phyloP scores from a whole-genome alignment of 805 yeast species.

The Monosporozyma unispora region DNA sequence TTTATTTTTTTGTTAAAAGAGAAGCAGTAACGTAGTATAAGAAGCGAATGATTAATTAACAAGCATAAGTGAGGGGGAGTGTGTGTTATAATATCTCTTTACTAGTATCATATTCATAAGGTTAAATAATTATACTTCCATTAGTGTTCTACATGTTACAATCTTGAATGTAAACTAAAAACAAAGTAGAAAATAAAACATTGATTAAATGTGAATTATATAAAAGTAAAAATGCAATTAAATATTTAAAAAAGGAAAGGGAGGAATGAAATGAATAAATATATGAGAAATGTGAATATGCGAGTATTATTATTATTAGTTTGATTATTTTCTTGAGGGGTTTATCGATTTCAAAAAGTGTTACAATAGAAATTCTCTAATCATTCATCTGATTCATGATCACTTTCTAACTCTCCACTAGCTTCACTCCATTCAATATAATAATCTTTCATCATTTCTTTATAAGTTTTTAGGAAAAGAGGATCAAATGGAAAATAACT shows the following conservation, averaged over 20 bases:
- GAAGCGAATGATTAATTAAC: too few relatives aligned
- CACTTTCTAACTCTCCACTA: slow-evolving; percentile 48
- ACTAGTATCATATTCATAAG: not conserved
- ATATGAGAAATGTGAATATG: not conserved
- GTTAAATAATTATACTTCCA: too few relatives aligned
- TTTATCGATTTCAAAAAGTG: not conserved
- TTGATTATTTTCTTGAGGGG: not conserved
- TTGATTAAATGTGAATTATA: not conserved
- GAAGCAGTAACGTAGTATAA: not conserved
- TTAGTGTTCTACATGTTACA: too few relatives aligned
- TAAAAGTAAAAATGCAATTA: not conserved
- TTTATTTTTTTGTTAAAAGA: not conserved
- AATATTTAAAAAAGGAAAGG: not conserved
- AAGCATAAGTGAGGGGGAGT: not conserved
- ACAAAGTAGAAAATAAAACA: not conserved
- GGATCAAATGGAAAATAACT: slow-evolving; percentile 98
- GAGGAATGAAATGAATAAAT: not conserved
- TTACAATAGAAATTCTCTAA: not conserved
- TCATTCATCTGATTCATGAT: slow-evolving; percentile 35
- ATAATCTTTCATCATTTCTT: slow-evolving; percentile 42
- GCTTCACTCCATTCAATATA: slow-evolving; percentile 82
- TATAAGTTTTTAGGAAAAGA: slow-evolving; percentile 55
- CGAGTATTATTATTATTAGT: not conserved
- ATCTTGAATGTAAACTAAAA: too few relatives aligned
- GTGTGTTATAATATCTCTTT: too few relatives aligned